Evolutionary conservation across 129 eudicot species (phyloP).

Genomic region (Artemisia annua): DNA sequence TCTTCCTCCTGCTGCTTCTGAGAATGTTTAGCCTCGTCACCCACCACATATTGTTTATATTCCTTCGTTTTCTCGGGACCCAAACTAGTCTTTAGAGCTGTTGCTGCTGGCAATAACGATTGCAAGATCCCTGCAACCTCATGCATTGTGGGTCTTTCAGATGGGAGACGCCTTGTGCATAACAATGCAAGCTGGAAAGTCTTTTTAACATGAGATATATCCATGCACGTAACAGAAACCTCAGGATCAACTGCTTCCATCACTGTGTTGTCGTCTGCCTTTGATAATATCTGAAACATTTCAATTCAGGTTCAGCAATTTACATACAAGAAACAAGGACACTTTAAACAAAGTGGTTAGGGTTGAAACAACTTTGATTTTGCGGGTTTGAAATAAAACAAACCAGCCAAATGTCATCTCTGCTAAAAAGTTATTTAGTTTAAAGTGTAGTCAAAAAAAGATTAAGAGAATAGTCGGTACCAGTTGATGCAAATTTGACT

Average conservation of each 20-base stretch:
- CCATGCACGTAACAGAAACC: slow-evolving; percentile 73
- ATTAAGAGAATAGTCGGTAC: slow-evolving; percentile 26
- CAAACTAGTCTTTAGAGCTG: slow-evolving; percentile 21
- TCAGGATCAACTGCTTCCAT: slow-evolving; percentile 90
- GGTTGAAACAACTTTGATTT: background rate
- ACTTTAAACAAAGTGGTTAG: no score
- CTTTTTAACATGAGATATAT: slow-evolving; percentile 53
- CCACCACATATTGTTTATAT: slow-evolving; percentile 47
- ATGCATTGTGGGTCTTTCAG: slow-evolving; percentile 87
- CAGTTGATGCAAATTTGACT: slow-evolving; percentile 84
- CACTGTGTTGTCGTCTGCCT: slow-evolving; percentile 71
- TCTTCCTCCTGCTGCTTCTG: slow-evolving; percentile 31
- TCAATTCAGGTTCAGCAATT: background rate
- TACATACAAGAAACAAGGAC: background rate
- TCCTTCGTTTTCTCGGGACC: slow-evolving; percentile 38
- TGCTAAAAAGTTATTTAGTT: no score
- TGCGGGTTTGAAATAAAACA: no score
- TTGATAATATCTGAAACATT: slow-evolving; percentile 53
- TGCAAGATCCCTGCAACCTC: slow-evolving; percentile 65
- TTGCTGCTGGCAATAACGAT: slow-evolving; percentile 58
- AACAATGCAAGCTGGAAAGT: slow-evolving; percentile 77
- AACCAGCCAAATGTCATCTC: no score
- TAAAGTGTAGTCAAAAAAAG: background rate
- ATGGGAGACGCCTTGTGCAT: slow-evolving; percentile 71
- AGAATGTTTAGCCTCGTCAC: slow-evolving; percentile 34